phyloP scores from a whole-genome alignment of 371 early-diverging fungal genomes.

The Smittium mucronatum region DNA sequence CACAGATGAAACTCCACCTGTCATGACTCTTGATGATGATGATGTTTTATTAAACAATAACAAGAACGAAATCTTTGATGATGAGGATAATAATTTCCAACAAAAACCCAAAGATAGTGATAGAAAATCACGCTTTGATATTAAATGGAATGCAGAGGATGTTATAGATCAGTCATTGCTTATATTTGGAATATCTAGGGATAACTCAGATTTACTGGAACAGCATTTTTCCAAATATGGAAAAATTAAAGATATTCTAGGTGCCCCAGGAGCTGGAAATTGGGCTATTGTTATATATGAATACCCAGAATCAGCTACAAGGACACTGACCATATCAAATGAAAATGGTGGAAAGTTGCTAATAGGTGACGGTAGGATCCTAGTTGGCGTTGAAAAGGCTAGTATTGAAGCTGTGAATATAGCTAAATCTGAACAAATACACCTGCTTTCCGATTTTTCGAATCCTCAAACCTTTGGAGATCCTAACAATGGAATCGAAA shows the following conservation, averaged over 20 bases:
- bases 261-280: neutral
- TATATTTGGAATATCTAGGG: neutral
- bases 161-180: neutral
- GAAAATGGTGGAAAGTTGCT: neutral
- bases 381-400: constrained; percentile 2
- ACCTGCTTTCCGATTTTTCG: neutral
- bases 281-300: constrained; percentile 5
- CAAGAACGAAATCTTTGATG: neutral
- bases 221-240: constrained; percentile 1
- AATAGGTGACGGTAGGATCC: neutral
- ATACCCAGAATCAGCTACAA: neutral
- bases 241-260: neutral
- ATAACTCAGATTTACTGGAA: neutral
- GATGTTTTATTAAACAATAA: neutral
- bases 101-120: neutral
- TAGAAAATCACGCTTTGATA: too few species aligned
- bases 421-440: neutral
- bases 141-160: neutral
- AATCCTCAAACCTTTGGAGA: too few species aligned
- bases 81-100: neutral
- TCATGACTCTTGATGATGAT: constrained; percentile 3
- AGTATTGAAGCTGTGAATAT: neutral
- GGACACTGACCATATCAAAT: too few species aligned
- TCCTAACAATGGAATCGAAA: too few species aligned
- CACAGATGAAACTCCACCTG: neutral